Base-by-base conservation (phyloP, 331 rosid species). In the Stylosanthes scabra region DNA sequence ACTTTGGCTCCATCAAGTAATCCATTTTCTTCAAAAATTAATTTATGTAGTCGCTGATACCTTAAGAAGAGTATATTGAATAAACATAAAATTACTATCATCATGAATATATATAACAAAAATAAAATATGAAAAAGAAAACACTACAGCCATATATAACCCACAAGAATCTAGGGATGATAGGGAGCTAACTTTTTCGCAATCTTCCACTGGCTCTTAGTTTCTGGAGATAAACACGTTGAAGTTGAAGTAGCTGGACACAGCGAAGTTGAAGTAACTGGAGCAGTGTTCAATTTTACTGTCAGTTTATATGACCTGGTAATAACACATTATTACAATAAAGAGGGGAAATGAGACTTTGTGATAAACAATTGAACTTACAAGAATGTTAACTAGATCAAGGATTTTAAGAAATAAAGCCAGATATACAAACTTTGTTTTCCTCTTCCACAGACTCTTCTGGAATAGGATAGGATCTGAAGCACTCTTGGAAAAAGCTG, bases 1-100 rank as follows among this genome's bases (percentile, higher is more conserved):
- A 95, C 90, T 88, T 87, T 97, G 44, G 97, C 87, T 83, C 99
- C 99, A 86, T 95, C 96, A 73, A 97, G 99, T 75, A 95, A 83
- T 73, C 97, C 99, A 78, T 80, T 87, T 63, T 95, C 90, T 87
- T 95, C 97, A 76, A 95, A 95, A 81, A 95, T 93, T 85, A 95
- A 75, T 86, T 87, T 95, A 87, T 95, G 97, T 71, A 95, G 63
- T 74, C 86, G 87, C 77, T 90, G 95, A 80, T 91, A 78, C 91
- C 97, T 95, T 46, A 15, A 81, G 72, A 83, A 81, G 45, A 75
- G 79, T 49, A 56, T 28, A 66, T 71, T 51, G 46, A 37, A 70
- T 46, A n/a, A 54, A 59, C 50, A 51, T 77, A 68, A 31, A 65
- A 60, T 77, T 34, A 83, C 42, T 62, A 57, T 63, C 71, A 47